A percentile compares a stretch with the other conserved stretches of the same genome.
Conservation (phyloP, 2,329 filamentous ascomycete species). For the Cercospora zeae-maydis region DNA sequence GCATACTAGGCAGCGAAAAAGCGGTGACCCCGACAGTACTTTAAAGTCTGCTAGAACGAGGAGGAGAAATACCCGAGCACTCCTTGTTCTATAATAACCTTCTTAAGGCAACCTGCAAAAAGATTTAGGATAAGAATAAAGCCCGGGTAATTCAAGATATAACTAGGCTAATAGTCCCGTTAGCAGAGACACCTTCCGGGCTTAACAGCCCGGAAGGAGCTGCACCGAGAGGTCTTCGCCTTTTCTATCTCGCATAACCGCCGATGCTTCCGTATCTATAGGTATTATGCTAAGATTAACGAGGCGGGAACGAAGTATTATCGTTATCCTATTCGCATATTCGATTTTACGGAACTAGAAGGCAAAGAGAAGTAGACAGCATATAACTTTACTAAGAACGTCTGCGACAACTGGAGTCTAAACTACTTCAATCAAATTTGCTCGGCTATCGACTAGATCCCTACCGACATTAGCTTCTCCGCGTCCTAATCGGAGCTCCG, state of each 20-base stretch:
- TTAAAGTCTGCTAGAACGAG: background rate
- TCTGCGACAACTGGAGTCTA: slow-evolving; percentile 23
- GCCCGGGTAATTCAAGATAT: slow-evolving; percentile 1
- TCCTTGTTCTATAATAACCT: no score
- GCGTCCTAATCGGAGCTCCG: slow-evolving; percentile 12
- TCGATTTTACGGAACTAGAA: slow-evolving; percentile 18
- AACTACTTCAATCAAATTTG: slow-evolving; percentile 20
- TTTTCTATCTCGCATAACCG: no score
- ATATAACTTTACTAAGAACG: slow-evolving; percentile 4
- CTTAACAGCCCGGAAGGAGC: background rate
- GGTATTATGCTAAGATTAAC: slow-evolving; percentile 17
- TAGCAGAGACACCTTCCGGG: background rate
- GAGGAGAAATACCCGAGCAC: no score
- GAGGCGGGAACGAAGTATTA: slow-evolving; percentile 21
- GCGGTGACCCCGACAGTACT: slow-evolving; percentile 1
- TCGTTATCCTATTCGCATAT: slow-evolving; percentile 18
- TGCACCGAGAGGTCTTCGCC: slow-evolving; percentile 17
- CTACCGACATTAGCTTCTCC: slow-evolving; percentile 16
- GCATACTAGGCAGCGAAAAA: slow-evolving; percentile 9
- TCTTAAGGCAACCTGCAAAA: background rate
- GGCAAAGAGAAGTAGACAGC: slow-evolving; percentile 19
- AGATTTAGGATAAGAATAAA: background rate
- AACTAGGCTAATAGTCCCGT: background rate
- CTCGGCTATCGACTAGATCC: slow-evolving; percentile 23
- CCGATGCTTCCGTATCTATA: slow-evolving; percentile 11